Evolutionary conservation across 345 rosid genomes (phyloP), one percentile per base, ranked within the genome.

Genomic region (Punica granatum): DNA sequence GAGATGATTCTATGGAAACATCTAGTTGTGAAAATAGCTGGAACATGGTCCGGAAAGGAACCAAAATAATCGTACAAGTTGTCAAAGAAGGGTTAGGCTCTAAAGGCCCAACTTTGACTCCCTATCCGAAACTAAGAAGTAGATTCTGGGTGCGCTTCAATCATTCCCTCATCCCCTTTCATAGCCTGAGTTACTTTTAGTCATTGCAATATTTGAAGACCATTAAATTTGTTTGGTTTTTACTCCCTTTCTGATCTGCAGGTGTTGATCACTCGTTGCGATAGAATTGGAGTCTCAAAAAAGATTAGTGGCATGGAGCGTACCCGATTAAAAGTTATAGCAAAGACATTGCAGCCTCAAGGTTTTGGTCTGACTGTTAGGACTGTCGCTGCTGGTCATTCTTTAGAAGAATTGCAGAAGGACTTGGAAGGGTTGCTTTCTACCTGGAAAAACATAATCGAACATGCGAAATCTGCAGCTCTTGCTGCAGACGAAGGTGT

Each of bases 401-500:
- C 91, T 63, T 67, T 85, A 37, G 96, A 89, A 81, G 97, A 93
- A 75, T 74, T 93, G 80, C 92, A 88, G 82, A 90, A 85, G 73
- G 97, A 93, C 81, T 78, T 93, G 72, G 83, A 86, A 81, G 85
- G 95, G 68, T 79, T 93, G 77, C 95, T 90, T 75, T 85, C 81
- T 41, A 89, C 88, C 62, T 93, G 99, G 97, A 93, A 90, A 80
- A 85, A 60, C 71, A 87, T 93, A 76, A 71, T 75, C 48, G 96
- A 93, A 75, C 89, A 87, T 76, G 99, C 97, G 69, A 89, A 87
- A 78, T 89, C 96, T 73, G 80, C 96, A 36, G 84, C 99, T 70
- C 97, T 90, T 77, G 97, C 99, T 65, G 93, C 97, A 60, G 97
- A 90, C 79, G 94, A 88, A 86, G 96, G 99, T 63, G 85, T 89